Evolutionary conservation across 495 filamentous ascomycete species (phyloP), one percentile per base, ranked within the genome.

Genomic region (Daldinia caldariorum): DNA sequence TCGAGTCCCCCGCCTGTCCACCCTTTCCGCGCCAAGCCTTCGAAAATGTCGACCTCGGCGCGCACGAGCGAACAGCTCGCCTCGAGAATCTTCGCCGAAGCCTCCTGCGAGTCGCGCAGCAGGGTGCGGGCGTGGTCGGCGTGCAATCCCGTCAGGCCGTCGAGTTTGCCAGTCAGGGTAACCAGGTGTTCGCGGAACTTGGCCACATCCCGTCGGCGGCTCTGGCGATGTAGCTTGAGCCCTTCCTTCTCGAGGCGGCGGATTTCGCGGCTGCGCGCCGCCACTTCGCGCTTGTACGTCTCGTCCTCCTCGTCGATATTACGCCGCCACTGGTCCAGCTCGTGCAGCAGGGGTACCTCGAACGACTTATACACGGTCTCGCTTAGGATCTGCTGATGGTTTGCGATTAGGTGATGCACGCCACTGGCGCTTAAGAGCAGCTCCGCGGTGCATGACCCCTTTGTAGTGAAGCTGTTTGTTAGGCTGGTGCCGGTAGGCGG

Each of bases 1-100:
- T 89, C 87, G 20, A 90, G 74, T 0, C 88, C 88, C 31, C 87
- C 88, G 9, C 88, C 88, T 26, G 81, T 84, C 88, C 88, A 90
- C 4, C 87, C 88, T 64, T 90, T 90, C 57, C 86, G 75, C 45
- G 88, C 87, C 61, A 90, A 73, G 20, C 84, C 82, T 77, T 90
- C 88, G 70, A 89, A 90, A 54, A 90, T 89, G 64, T 90, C 88
- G 6, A 89, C 83, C 76, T 90, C 88, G 49, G 88, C 88, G 20
- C 88, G 81, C 22, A 89, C 87, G 4, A 90, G 79, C 49, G 83
- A 82, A 47, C 86, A 88, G 26, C 85, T 84, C n/a, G 83, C 85
- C 55, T 90, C 88, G 6, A 89, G 79, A 63, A 90, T 88, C 53
- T 79, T 77, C 10, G 71, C 75, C 31, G 84, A 86, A 66, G 86